Percentiles rank a stretch among this genome's conserved stretches.
Evolutionary conservation across 108 stramenopile species (phyloP).

Genomic region (Cylindrotheca closterium): DNA sequence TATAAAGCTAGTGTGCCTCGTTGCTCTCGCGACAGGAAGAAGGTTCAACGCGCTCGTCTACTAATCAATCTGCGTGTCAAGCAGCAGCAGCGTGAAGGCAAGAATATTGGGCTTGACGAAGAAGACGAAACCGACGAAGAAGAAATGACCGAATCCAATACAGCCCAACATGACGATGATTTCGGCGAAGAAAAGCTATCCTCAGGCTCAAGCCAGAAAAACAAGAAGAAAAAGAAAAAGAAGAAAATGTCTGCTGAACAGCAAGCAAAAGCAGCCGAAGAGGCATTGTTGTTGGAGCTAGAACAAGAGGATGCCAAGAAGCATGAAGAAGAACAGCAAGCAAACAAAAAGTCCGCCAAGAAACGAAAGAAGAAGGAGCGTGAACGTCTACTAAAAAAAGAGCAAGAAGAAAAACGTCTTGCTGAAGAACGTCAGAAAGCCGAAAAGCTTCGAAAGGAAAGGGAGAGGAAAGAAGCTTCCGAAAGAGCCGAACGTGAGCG

Average conservation of each 20-base stretch:
- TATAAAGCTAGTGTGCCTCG: constrained; percentile 90
- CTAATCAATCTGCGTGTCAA: constrained; percentile 85
- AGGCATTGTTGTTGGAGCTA: constrained; percentile 78
- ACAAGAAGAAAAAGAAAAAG: constrained; percentile 60
- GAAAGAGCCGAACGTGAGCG: constrained; percentile 46
- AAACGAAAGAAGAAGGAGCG: constrained; percentile 87
- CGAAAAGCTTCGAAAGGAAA: constrained; percentile 45
- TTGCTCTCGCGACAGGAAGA: constrained; percentile 89
- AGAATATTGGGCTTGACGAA: not conserved
- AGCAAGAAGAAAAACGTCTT: constrained; percentile 63
- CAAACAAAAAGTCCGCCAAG: constrained; percentile 78
- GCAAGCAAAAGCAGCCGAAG: constrained; percentile 79
- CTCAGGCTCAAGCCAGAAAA: constrained; percentile 13
- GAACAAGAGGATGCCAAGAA: constrained; percentile 76
- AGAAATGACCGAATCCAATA: constrained; percentile 36
- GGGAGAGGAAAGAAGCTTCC: constrained; percentile 46
- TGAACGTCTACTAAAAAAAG: constrained; percentile 74
- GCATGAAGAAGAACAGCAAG: constrained; percentile 63
- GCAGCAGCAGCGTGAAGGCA: constrained; percentile 71
- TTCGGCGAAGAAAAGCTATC: constrained; percentile 58
- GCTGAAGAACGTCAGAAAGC: constrained; percentile 56
- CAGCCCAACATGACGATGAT: constrained; percentile 11
- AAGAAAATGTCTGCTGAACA: constrained; percentile 74
- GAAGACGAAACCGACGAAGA: constrained; percentile 42
- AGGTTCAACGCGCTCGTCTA: constrained; percentile 85